Conservation (phyloP, 192 early-diverging fungal species). For the Backusella westeae region DNA sequence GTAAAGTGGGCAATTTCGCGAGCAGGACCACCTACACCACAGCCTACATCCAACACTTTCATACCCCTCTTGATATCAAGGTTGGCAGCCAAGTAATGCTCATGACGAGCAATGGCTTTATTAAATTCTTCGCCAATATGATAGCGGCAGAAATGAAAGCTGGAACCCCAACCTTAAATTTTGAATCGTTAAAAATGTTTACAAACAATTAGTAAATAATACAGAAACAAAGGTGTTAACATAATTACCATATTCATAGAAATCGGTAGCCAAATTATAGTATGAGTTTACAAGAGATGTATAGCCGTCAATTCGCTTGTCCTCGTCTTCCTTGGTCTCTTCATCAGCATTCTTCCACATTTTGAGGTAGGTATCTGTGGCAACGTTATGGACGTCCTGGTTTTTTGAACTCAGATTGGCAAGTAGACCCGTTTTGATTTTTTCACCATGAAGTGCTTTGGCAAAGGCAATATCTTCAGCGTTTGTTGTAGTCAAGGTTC, state of each 20-base stretch:
- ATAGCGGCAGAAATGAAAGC: conserved; percentile 91
- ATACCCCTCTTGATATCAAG: conserved; percentile 66
- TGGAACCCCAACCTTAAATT: conserved; percentile 77
- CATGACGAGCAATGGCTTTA: conserved; percentile 86
- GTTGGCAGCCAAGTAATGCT: conserved; percentile 82
- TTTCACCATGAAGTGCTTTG: conserved; percentile 49
- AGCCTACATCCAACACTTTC: conserved; percentile 89
- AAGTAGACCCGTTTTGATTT: conserved; percentile 38
- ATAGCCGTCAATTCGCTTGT: conserved; percentile 58
- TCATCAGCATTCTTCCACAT: conserved; percentile 64
- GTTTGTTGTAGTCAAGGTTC: conserved; percentile 32
- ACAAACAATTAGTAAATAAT: neutral
- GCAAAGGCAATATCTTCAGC: conserved; percentile 53
- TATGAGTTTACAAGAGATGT: conserved; percentile 76
- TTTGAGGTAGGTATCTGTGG: conserved; percentile 68
- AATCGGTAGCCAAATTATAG: conserved; percentile 82
- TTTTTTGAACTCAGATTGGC: conserved; percentile 61
- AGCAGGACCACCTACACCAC: conserved; percentile 93
- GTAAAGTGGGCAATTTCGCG: conserved; percentile 89
- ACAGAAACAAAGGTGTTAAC: neutral
- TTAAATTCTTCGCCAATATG: conserved; percentile 73
- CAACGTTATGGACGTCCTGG: conserved; percentile 59
- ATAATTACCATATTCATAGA: conserved; percentile 64
- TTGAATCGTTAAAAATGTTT: neutral
- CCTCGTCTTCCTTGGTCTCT: conserved; percentile 57